Evolutionary conservation across 1,139 yeast species (phyloP), one percentile per base, ranked within the genome.

Genomic region (Hemisphaericaspora xylofermentans): DNA sequence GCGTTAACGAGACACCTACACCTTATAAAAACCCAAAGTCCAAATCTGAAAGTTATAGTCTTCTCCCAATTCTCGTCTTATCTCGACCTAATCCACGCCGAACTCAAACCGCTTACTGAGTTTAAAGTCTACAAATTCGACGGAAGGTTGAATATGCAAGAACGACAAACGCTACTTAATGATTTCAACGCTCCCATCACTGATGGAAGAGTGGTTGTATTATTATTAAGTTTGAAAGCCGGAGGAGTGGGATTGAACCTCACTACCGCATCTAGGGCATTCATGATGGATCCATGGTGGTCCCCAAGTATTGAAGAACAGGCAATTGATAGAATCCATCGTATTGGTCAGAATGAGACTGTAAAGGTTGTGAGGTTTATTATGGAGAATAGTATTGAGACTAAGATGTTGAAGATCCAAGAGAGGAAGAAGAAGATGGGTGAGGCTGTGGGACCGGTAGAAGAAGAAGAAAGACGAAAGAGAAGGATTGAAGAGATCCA

Each of bases 241-340:
- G 98, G 98, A 14, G 98, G 98, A 4, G 96, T 91, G 7, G 98
- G 98, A 0, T 71, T 93, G 48, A 93, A 93, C 56, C 67, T 93
- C 46, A 91, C 96, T 0, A 80, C 84, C 36, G 96, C 98, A 0
- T 84, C 88, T 0, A 75, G 80, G 34, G 98, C 95, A 7, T 89
- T 83, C 54, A 74, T 93, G 78, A 86, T 93, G 91, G 98, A 93
- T 56, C 98, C 98, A 0, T 93, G 96, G 95, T 93, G 98, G 98
- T 86, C 94, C 19, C 95, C 88, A 34, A 88, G 96, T 43, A 81
- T 88, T 33, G 98, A 93, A 56, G 88, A 88, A 34, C 98, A 93
- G 61, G 98, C 98, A 0, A 88, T 93, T 50, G 98, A 93, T 62
- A 77, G 98, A 54, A 78, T 93, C 21, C 98, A 93, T 57, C 74